Evolutionary conservation across 164 flowering plant genomes (phyloP).

Genomic region (Chimonanthus praecox): DNA sequence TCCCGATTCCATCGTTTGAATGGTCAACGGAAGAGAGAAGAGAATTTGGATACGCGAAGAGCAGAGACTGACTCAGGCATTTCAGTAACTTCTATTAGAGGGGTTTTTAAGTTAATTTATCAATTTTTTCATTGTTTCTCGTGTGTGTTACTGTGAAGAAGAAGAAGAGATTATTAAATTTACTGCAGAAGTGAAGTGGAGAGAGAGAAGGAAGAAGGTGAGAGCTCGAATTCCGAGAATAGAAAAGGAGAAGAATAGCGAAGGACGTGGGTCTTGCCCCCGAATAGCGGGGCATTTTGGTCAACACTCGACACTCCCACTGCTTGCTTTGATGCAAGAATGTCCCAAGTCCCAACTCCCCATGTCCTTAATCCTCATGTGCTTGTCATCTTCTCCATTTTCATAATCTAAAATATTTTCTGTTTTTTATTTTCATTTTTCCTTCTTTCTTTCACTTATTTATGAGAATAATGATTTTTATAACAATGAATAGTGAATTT

Average conservation of each 20-base stretch:
- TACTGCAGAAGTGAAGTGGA: too few species aligned
- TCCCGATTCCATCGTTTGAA: not conserved
- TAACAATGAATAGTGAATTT: too few species aligned
- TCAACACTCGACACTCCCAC: conserved; percentile 22
- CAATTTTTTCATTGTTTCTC: not conserved
- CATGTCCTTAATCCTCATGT: not conserved
- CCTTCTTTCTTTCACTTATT: too few species aligned
- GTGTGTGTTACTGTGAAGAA: too few species aligned
- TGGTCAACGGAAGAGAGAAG: not conserved
- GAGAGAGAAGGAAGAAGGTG: not conserved
- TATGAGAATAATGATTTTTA: too few species aligned
- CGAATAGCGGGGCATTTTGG: conserved; percentile 33
- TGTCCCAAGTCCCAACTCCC: not conserved
- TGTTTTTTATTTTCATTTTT: too few species aligned
- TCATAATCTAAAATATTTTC: too few species aligned
- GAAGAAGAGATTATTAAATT: too few species aligned
- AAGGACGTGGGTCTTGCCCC: conserved; percentile 46
- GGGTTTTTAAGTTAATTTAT: not conserved
- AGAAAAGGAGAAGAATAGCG: conserved; percentile 23
- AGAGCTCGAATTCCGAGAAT: not conserved
- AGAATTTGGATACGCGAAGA: not conserved
- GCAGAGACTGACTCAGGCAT: not conserved
- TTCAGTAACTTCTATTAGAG: not conserved
- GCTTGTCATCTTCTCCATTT: not conserved
- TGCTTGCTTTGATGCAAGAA: not conserved